phyloP scores from a whole-genome alignment of 768 basidiomycete genomes.

The Psilocybe azurescens region DNA sequence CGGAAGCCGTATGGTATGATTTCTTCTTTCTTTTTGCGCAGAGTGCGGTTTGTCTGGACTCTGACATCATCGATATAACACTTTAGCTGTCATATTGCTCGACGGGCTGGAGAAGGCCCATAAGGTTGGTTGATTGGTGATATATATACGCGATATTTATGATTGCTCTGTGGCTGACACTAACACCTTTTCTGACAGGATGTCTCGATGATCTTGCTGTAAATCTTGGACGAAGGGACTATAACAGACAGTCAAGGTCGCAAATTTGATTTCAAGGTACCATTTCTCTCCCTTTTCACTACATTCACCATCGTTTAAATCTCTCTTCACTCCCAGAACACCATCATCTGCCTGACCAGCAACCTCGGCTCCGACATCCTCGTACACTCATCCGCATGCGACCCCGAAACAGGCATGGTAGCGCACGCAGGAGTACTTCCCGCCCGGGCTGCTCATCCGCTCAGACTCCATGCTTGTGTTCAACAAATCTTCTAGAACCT shows the following conservation, averaged over 20 bases:
- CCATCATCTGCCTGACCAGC: conserved; percentile 89
- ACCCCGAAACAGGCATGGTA: conserved; percentile 54
- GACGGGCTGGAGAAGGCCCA: conserved; percentile 95
- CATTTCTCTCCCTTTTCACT: not conserved
- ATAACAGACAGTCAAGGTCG: conserved; percentile 92
- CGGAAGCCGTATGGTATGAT: conserved; percentile 82
- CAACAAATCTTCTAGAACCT: conserved; percentile 80
- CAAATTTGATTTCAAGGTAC: conserved; percentile 88
- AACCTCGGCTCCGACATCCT: conserved; percentile 79
- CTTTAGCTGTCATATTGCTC: conserved; percentile 74
- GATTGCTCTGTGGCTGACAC: too few relatives aligned
- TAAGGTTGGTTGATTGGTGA: conserved; percentile 49
- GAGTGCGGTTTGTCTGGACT: not conserved
- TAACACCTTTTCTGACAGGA: conserved; percentile 45
- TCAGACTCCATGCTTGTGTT: conserved; percentile 89
- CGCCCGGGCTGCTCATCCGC: conserved; percentile 89
- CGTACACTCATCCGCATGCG: too few relatives aligned
- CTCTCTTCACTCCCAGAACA: conserved; percentile 56
- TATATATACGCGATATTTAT: not conserved
- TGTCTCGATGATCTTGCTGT: conserved; percentile 90
- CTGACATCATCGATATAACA: not conserved
- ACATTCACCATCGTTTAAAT: not conserved
- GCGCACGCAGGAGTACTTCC: conserved; percentile 82
- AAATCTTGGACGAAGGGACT: conserved; percentile 89
- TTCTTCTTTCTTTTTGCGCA: not conserved